Base-by-base conservation (phyloP, 306 rosid genomes). In the Glycine tomentella region DNA sequence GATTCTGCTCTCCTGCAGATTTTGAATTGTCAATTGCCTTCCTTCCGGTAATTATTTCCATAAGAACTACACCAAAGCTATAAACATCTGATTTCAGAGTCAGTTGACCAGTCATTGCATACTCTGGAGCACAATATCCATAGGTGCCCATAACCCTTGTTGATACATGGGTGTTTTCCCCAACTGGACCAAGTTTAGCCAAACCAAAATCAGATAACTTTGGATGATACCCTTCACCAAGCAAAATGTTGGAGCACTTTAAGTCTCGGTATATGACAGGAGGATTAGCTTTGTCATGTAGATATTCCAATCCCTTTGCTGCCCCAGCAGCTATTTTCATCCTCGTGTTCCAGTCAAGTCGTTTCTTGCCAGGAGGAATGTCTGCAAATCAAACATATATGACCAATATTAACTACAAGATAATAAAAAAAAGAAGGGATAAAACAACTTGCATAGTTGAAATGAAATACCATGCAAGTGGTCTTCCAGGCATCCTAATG, bases 61-160 rank as follows among this genome's bases (percentile, higher is more conserved):
- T 76, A 82, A 95, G 99, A 79, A 95, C 99, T 53, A 95, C 94
- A 6, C 99, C 99, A 55, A 95, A 95, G 87, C 99, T 95, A 81
- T 95, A 93, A 70, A 95, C 96, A 87, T 95, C 99, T 48, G 99
- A 95, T 79, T 93, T 95, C 53, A 90, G 87, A 56, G 98, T 93
- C 56, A 95, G 80, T 69, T 95, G 98, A 61, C 99, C 99, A 2
- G 99, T 93, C 96, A 90, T 95, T 40, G 93, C 99, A 79, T 95
- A 95, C 80, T 93, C 99, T 0, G 98, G 99, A 75, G 99, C 98
- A 86, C 99, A 95, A 85, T 95, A 95, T 77, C 99, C 98, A 48
- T 95, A 95, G 40, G 99, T 95, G 5, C 99, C 99, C 99, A 93
- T 95, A 55, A 95, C 97, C 86, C 99, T 89, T 5, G 99, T 95